Evolutionary conservation across 352 stramenopile genomes (phyloP), one percentile per base, ranked within the genome.

Genomic region (Phytophthora lateralis): DNA sequence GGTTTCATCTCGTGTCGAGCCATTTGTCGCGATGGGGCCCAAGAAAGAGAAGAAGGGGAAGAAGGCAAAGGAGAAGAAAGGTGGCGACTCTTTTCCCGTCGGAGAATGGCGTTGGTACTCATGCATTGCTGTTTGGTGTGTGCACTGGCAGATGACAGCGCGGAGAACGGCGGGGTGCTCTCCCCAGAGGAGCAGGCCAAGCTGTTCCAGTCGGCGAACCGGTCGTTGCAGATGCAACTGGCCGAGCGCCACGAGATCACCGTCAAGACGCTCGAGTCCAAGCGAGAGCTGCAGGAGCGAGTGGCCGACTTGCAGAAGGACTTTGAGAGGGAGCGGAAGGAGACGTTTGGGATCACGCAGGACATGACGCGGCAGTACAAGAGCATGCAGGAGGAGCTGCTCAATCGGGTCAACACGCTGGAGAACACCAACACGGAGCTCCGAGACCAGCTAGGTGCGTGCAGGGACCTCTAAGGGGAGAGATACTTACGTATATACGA

Each of bases 321-420:
- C 59, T 95, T 97, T 67, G 86, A 98, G 46, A 70, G 78, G 17
- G 91, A 97, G 66, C 76, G 90, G 8, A 67, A 74, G 74, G 81
- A 97, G 54, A 97, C 89, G 11, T 96, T 96, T 39, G 95, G 96
- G 17, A 98, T 99, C 53, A 98, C 89, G 32, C 78, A 93, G 48
- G 93, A 98, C 66, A 98, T 98, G 94, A 98, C 95, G 46, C 80
- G 96, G 8, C 95, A 98, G 79, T 98, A 98, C 77, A 98, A 98
- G 74, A 96, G 90, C 56, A 98, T 99, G 94, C 92, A 98, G 61
- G 90, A 97, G 44, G 87, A 97, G 58, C 71, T 97, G 26, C 72
- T 97, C 4, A 93, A 96, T 39, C 83, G 90, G 14, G 82, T 95
- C 60, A 92, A 91, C 57, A 75, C 73, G 27, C 76, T 97, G 21